A percentile compares a stretch with the other conserved stretches of the same genome.
Evolutionary conservation across 148 eudicot genomes (phyloP).

Genomic region (Drosera capensis): DNA sequence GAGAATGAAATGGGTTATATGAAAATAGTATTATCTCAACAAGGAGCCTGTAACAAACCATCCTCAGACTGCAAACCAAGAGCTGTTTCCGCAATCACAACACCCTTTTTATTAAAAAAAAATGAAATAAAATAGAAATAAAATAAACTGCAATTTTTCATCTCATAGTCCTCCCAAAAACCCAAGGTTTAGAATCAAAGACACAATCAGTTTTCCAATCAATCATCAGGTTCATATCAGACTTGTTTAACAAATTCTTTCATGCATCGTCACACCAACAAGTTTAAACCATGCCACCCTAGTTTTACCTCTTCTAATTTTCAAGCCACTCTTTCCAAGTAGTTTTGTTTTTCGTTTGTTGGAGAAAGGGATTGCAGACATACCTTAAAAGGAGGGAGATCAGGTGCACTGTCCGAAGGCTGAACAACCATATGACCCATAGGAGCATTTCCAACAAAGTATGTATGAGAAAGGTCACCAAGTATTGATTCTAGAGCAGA

Average conservation of each 20-base stretch:
- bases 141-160: no score
- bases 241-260: no score
- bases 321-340: neutral
- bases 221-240: no score
- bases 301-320: no score
- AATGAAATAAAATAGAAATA: no score
- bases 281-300: no score
- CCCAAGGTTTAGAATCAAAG: no score
- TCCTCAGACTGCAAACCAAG: neutral
- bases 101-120: no score
- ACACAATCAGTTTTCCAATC: no score
- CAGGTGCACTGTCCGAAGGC: constrained; percentile 27
- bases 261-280: no score
- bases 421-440: constrained; percentile 61
- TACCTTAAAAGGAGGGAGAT: constrained; percentile 40
- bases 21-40: neutral
- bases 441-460: constrained; percentile 92
- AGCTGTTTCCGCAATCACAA: neutral
- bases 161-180: no score
- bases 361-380: constrained; percentile 3
- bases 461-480: constrained; percentile 30
- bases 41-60: no score
- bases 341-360: neutral
- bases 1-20: constrained; percentile 2
- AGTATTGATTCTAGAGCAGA: constrained; percentile 39